Evolutionary conservation across 1,284 basidiomycete species (phyloP).

Genomic region (Cryptococcus jaspeensis): DNA sequence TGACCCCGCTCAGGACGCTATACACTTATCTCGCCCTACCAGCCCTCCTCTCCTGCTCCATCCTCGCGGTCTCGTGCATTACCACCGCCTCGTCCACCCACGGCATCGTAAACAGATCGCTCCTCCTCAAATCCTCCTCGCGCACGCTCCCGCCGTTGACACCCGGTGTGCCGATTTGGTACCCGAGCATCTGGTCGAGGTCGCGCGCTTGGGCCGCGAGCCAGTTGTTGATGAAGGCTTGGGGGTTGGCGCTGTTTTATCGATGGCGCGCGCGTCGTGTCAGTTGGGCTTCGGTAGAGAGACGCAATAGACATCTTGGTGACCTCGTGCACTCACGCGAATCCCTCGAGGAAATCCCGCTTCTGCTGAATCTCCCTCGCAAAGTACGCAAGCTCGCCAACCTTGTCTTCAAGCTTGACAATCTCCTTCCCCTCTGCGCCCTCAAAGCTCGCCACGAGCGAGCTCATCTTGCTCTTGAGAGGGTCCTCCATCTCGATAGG

Average conservation of each 20-base stretch:
- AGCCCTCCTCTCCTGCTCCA: slow-evolving; percentile 29
- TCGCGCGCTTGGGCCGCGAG: slow-evolving; percentile 87
- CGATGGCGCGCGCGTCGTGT: background rate
- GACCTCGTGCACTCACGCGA: slow-evolving; percentile 59
- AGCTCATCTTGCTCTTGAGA: slow-evolving; percentile 71
- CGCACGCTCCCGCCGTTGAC: slow-evolving; percentile 58
- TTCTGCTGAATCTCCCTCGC: slow-evolving; percentile 83
- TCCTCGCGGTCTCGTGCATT: slow-evolving; percentile 45
- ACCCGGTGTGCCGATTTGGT: slow-evolving; percentile 63
- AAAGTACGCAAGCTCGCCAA: slow-evolving; percentile 73
- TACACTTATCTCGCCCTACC: background rate
- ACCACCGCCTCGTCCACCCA: slow-evolving; percentile 63
- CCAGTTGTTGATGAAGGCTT: slow-evolving; percentile 81
- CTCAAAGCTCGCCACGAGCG: slow-evolving; percentile 68
- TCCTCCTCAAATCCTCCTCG: slow-evolving; percentile 81
- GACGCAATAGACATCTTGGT: too few relatives aligned
- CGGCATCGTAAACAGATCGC: slow-evolving; percentile 83
- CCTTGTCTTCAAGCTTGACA: slow-evolving; percentile 81
- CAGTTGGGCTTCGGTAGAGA: too few relatives aligned
- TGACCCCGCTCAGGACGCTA: background rate
- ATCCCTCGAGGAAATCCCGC: slow-evolving; percentile 78
- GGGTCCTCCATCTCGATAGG: slow-evolving; percentile 87
- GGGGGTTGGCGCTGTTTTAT: slow-evolving; percentile 31
- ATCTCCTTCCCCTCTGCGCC: slow-evolving; percentile 66
- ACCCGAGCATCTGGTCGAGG: slow-evolving; percentile 82